Conservation (phyloP, 2,329 filamentous ascomycete genomes). For the Raffaelea arxii region DNA sequence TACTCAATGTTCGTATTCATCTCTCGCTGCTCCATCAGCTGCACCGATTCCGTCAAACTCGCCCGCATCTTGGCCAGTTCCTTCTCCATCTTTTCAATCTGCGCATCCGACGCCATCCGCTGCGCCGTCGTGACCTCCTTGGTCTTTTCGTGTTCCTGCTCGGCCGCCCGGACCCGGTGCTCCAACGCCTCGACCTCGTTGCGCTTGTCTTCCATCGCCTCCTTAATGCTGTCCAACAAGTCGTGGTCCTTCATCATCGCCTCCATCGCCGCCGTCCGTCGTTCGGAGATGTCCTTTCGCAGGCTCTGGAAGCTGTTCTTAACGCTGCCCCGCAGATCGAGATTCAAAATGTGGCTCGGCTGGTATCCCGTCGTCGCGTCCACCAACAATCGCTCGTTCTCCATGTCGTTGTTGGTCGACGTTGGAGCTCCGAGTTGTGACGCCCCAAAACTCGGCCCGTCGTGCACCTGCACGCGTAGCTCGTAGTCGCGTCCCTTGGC, state of each 20-base stretch:
- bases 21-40: conserved; percentile 87
- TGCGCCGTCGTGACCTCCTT: conserved; percentile 81
- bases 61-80: conserved; percentile 89
- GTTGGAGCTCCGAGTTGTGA: conserved; percentile 38
- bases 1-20: conserved; percentile 96
- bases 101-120: conserved; percentile 78
- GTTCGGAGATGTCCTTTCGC: conserved; percentile 85
- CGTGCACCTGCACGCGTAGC: conserved; percentile 70
- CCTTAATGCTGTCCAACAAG: conserved; percentile 85
- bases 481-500: conserved; percentile 82
- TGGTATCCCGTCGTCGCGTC: conserved; percentile 82
- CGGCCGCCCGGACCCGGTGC: conserved; percentile 76
- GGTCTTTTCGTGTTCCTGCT: conserved; percentile 89
- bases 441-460: conserved; percentile 56
- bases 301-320: conserved; percentile 70
- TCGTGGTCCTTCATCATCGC: conserved; percentile 93
- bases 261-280: conserved; percentile 72
- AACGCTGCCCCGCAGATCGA: conserved; percentile 75
- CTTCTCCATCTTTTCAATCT: conserved; percentile 98
- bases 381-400: conserved; percentile 69
- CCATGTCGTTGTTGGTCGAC: conserved; percentile 20
- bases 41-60: conserved; percentile 73
- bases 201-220: conserved; percentile 92
- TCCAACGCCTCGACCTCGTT: conserved; percentile 87
- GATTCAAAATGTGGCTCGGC: conserved; percentile 75